Conservation (phyloP, 139 green algal species). For the Ulvella scutata region DNA sequence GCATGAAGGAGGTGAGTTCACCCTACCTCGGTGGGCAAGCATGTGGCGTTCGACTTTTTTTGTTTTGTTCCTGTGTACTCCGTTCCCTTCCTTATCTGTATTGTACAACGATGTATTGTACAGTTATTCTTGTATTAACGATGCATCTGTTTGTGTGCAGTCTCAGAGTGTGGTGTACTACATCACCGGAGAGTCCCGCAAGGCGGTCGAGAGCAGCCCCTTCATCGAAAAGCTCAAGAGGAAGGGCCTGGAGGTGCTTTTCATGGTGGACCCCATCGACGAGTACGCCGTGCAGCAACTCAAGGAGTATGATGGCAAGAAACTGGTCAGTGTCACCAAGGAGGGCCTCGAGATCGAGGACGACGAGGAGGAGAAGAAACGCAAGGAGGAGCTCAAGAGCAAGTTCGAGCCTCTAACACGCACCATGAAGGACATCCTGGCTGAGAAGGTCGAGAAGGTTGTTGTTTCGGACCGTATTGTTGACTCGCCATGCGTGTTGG, state of each 20-base stretch:
- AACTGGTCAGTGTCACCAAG: slow-evolving; percentile 96
- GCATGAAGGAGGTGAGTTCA: slow-evolving; percentile 76
- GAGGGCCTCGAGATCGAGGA: slow-evolving; percentile 65
- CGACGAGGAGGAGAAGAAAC: slow-evolving; percentile 88
- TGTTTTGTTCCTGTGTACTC: not conserved
- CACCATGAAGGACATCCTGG: slow-evolving; percentile 96
- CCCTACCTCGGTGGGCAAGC: not conserved
- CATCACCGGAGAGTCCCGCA: slow-evolving; percentile 92
- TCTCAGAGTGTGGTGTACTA: slow-evolving; percentile 97
- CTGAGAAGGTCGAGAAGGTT: slow-evolving; percentile 84
- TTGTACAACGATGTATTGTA: not conserved
- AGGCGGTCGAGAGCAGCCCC: slow-evolving; percentile 95
- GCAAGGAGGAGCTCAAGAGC: slow-evolving; percentile 59
- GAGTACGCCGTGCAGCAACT: slow-evolving; percentile 99
- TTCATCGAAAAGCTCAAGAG: slow-evolving; percentile 98
- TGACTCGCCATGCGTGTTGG: slow-evolving; percentile 94
- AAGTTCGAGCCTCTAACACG: slow-evolving; percentile 82
- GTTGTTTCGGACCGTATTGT: slow-evolving; percentile 95
- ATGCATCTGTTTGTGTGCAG: slow-evolving; percentile 24
- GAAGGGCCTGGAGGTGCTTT: slow-evolving; percentile 95
- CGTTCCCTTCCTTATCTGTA: too few relatives aligned
- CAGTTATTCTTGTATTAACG: not conserved
- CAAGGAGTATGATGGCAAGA: slow-evolving; percentile 98
- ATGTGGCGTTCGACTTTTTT: not conserved
- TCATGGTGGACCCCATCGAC: slow-evolving; percentile 99